Evolutionary conservation across 2,329 filamentous ascomycete genomes (phyloP), one percentile per base, ranked within the genome.

Genomic region (Penicillium sp.): DNA sequence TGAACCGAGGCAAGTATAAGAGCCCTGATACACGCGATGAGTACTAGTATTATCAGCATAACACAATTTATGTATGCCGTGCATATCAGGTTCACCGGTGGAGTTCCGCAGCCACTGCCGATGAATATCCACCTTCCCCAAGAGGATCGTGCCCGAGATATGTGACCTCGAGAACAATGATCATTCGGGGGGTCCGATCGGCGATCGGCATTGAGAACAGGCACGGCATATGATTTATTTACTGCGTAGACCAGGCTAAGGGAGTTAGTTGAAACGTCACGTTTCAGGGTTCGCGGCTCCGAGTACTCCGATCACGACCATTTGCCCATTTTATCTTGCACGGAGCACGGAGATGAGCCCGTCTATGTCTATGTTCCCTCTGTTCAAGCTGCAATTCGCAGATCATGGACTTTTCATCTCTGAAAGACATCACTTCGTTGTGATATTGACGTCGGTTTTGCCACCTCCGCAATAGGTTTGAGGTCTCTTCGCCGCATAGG

Each of bases 41-140:
- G 19, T 3, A 22, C 3, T 3, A 22, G 19, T 10, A 12, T n/a
- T 19, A 16, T 13, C 33, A 3, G n/a, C 3, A n/a, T 4, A n/a
- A 11, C 10, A 30, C 28, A 25, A 18, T 16, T 36, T 19, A 49
- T 49, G 54, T 54, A 52, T 52, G 54, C 45, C 19, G 3, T 3
- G 34, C 33, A 31, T 28, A 25, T 44, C 31, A 37, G 51, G 38
- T 49, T 53, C 22, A 52, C 48, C 39, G 47, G 41, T 49, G 48
- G 49, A 54, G 43, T 44, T 28, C 53, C 53, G 53, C 56, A 58
- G 49, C 55, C 55, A 59, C 57, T 55, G 37, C 57, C 58, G 53
- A 41, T 45, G 22, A 11, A 16, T 41, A 46, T 39, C 41, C 46
- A 44, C 49, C 43, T 34, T 25, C 13, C n/a, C 28, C 7, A 41